Percentiles rank a stretch among this genome's conserved stretches.
phyloP scores from a whole-genome alignment of 2,329 filamentous ascomycete species.

The Aspergillus aculeatinus region DNA sequence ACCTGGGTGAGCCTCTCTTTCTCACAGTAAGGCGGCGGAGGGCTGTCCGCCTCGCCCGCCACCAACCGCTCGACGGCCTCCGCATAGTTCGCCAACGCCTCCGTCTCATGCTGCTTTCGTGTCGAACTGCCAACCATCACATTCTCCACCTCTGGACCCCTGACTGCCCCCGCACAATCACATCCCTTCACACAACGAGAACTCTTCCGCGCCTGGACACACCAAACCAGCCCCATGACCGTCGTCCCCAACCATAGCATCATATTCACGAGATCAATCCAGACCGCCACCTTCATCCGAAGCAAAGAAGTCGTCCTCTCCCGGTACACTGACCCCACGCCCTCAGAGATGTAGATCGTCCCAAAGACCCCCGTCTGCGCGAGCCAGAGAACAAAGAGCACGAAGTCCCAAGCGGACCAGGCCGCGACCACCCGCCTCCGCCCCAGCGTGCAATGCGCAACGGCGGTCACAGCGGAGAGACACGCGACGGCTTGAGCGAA shows the following conservation, averaged over 20 bases:
- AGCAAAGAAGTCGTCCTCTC: not conserved
- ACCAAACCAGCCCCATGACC: conserved; percentile 2
- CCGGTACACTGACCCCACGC: not conserved
- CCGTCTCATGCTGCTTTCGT: no score
- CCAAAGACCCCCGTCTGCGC: conserved; percentile 10
- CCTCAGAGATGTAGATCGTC: not conserved
- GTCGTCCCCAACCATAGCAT: conserved; percentile 5
- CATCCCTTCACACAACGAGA: no score
- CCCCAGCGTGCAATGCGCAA: conserved; percentile 10
- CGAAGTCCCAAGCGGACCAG: not conserved
- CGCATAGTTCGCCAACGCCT: no score
- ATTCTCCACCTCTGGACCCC: no score
- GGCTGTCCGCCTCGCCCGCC: no score
- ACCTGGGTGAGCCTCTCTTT: no score
- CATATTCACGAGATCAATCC: conserved; percentile 6
- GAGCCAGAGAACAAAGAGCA: conserved; percentile 11
- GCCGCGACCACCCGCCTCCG: not conserved
- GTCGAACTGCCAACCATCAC: no score
- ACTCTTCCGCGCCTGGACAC: not conserved
- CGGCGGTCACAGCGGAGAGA: conserved; percentile 16
- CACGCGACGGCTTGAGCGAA: conserved; percentile 19
- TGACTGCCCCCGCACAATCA: no score
- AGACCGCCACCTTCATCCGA: conserved; percentile 5
- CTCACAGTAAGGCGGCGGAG: no score
- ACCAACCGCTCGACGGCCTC: no score